These are phyloP conservation scores for Coleophoma cylindrospora DNA, from an alignment of 2,329 filamentous ascomycete species.

Conservation along the genomic window DNA sequence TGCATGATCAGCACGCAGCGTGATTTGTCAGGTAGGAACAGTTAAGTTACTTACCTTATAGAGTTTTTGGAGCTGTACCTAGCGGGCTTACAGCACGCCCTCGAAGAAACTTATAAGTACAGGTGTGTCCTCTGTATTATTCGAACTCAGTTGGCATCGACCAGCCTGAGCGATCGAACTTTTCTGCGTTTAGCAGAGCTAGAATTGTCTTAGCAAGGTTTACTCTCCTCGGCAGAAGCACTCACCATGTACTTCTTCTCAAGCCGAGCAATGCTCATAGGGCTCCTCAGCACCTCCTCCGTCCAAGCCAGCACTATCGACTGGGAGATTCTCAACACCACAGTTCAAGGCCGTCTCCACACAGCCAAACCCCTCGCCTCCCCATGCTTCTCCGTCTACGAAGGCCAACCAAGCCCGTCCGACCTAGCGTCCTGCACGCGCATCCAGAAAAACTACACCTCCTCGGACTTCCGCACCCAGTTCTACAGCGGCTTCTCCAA, in stretches of 20 bases:
- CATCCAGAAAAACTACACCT: conserved; percentile 21
- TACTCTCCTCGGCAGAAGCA: too few relatives aligned
- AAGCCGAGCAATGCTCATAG: neutral
- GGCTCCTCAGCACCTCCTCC: neutral
- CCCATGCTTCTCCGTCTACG: conserved; percentile 24
- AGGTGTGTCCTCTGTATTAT: too few relatives aligned
- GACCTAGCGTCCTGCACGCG: conserved; percentile 17
- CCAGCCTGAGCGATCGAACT: too few relatives aligned
- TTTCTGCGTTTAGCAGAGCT: too few relatives aligned
- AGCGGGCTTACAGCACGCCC: too few relatives aligned
- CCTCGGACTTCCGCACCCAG: conserved; percentile 16
- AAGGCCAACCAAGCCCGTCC: conserved; percentile 9
- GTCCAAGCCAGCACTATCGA: neutral
- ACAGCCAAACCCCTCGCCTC: conserved; percentile 17
- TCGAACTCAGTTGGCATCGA: too few relatives aligned
- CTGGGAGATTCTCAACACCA: conserved; percentile 12
- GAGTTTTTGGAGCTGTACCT: too few relatives aligned
- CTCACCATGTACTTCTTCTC: neutral
- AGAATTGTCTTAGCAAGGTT: too few relatives aligned
- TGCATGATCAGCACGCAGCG: too few relatives aligned
- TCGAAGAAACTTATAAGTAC: too few relatives aligned
- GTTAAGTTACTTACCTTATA: too few relatives aligned
- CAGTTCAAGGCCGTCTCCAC: conserved; percentile 16
- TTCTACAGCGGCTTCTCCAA: conserved; percentile 21
- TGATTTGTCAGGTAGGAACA: too few relatives aligned